Evolutionary conservation across 164 flowering plant genomes (phyloP).

Genomic region (Taxillus chinensis): DNA sequence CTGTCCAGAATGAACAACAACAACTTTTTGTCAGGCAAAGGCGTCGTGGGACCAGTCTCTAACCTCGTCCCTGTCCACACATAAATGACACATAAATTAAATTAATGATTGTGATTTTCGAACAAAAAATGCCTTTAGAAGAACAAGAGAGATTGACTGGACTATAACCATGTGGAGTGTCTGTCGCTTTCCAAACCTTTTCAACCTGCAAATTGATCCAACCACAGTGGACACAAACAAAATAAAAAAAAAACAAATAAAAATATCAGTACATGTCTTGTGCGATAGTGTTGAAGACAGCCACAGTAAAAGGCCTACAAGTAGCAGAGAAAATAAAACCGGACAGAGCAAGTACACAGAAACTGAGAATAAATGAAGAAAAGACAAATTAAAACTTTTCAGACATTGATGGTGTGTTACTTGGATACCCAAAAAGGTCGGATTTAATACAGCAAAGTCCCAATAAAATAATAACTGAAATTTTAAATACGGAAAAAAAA

Average conservation of each 20-base stretch:
- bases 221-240: conserved; percentile 5
- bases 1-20: conserved; percentile 84
- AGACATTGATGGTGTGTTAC: conserved; percentile 7
- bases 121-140: conserved; percentile 4
- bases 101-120: conserved; percentile 3
- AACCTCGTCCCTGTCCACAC: conserved; percentile 47
- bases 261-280: neutral
- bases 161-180: conserved; percentile 36
- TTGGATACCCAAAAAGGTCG: conserved; percentile 3
- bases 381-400: conserved; percentile 37
- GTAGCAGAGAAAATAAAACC: conserved; percentile 5
- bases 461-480: conserved; percentile 2
- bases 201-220: conserved; percentile 37
- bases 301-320: conserved; percentile 9
- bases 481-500: conserved; percentile 10
- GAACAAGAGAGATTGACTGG: conserved; percentile 8
- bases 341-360: conserved; percentile 3
- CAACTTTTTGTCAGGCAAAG: conserved; percentile 88
- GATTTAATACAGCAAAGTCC: conserved; percentile 9
- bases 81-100: conserved; percentile 13
- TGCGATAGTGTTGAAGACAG: conserved; percentile 5
- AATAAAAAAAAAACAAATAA: neutral
- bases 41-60: conserved; percentile 67
- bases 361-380: conserved; percentile 11
- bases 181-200: conserved; percentile 51